These are phyloP conservation scores for Suillus plorans DNA, from an alignment of 768 basidiomycete genomes.

Conservation along the genomic window DNA sequence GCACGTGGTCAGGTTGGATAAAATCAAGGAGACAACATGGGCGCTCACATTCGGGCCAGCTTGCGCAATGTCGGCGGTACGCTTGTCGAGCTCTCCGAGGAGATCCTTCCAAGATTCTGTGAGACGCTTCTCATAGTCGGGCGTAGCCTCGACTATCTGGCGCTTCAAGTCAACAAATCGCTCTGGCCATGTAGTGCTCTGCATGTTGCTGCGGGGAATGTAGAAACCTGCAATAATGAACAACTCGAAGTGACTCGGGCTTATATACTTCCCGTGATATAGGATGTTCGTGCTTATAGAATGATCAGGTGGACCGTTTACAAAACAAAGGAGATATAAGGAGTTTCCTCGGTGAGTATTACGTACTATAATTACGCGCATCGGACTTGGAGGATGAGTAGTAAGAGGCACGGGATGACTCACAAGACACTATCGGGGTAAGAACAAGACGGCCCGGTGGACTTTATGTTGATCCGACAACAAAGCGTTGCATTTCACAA, in stretches of 20 bases:
- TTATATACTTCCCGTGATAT: constrained; percentile 11
- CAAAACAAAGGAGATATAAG: constrained; percentile 4
- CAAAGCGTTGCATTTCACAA: not conserved
- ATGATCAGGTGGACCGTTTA: constrained; percentile 1
- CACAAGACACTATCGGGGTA: not conserved
- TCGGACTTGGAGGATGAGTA: not conserved
- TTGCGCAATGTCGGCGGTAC: constrained; percentile 45
- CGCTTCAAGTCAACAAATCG: constrained; percentile 60
- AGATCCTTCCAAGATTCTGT: constrained; percentile 62
- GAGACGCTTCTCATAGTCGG: constrained; percentile 39
- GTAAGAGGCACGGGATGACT: not conserved
- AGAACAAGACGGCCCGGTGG: not conserved
- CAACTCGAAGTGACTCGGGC: not conserved
- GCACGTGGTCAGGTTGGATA: not conserved
- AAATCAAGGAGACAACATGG: not conserved
- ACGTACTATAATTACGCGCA: not conserved
- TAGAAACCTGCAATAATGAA: constrained; percentile 2
- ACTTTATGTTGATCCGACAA: not conserved
- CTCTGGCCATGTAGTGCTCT: constrained; percentile 20
- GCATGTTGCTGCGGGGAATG: constrained; percentile 7
- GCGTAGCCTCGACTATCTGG: constrained; percentile 51
- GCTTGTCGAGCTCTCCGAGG: constrained; percentile 46
- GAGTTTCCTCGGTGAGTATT: not conserved
- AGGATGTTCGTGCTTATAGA: not conserved
- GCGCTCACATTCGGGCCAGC: constrained; percentile 50